A percentile compares a stretch with the other conserved stretches of the same genome.
Evolutionary conservation across 2,329 filamentous ascomycete species (phyloP).

Genomic region (Alternaria sp.): DNA sequence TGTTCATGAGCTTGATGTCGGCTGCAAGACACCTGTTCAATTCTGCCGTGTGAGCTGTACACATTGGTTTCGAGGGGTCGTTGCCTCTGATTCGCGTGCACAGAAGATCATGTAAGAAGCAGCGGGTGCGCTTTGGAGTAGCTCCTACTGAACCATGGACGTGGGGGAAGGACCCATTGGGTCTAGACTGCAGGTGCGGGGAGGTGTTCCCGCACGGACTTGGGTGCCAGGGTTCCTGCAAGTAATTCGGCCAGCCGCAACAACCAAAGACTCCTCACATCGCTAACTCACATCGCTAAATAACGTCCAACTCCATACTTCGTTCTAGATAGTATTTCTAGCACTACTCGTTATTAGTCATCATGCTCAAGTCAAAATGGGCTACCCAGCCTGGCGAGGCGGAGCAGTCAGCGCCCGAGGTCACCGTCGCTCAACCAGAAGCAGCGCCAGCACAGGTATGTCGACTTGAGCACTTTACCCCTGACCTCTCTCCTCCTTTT

Average conservation of each 20-base stretch:
- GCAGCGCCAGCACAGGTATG: conserved; percentile 16
- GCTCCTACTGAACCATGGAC: not conserved
- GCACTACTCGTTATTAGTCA: conserved; percentile 5
- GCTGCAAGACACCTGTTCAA: not conserved
- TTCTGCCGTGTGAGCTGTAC: not conserved
- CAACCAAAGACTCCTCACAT: not conserved
- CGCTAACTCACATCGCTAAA: not conserved
- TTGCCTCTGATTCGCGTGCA: no score
- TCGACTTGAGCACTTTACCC: not conserved
- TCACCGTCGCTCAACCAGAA: conserved; percentile 2
- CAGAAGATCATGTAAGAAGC: not conserved
- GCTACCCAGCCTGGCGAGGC: conserved; percentile 28
- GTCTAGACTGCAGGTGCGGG: conserved; percentile 12
- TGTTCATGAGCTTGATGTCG: not conserved
- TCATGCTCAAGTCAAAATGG: conserved; percentile 44
- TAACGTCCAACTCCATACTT: not conserved
- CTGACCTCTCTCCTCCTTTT: not conserved
- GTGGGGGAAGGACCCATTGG: not conserved
- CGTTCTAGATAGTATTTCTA: not conserved
- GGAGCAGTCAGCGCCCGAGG: conserved; percentile 2
- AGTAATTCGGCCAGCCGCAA: conserved; percentile 2
- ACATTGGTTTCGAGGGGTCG: no score
- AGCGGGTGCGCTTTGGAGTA: not conserved
- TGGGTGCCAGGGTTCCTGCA: conserved; percentile 4
- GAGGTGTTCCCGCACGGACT: conserved; percentile 8